These are phyloP conservation scores for Xylariaceae sp. DNA, from an alignment of 2,329 filamentous ascomycete species.

Conservation along the genomic window DNA sequence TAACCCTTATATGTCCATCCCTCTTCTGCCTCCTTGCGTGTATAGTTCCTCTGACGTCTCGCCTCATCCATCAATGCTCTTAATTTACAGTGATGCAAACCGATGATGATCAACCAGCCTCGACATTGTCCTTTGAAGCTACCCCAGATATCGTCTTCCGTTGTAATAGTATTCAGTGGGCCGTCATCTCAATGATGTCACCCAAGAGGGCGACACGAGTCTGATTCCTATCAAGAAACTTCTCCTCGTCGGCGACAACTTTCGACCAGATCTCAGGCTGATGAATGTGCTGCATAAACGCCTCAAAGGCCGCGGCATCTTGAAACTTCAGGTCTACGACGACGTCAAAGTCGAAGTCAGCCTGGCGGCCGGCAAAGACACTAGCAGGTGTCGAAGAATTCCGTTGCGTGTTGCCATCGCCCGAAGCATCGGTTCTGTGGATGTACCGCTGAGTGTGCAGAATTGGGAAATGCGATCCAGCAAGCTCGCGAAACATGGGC, in stretches of 20 bases:
- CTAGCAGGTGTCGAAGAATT: slow-evolving; percentile 1
- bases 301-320: neutral
- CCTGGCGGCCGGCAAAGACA: slow-evolving; percentile 1
- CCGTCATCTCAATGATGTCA: slow-evolving; percentile 6
- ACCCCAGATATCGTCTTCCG: too few species aligned
- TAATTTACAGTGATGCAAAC: too few species aligned
- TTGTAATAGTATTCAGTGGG: neutral
- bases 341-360: slow-evolving; percentile 20
- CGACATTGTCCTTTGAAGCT: too few species aligned
- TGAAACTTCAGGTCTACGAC: neutral
- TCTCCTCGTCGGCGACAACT: slow-evolving; percentile 8
- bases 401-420: neutral
- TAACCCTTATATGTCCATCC: too few species aligned
- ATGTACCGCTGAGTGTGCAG: slow-evolving; percentile 27
- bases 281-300: neutral
- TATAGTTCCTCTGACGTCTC: too few species aligned
- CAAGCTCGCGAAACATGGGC: slow-evolving; percentile 19
- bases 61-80: too few species aligned
- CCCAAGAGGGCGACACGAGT: slow-evolving; percentile 8
- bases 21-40: too few species aligned
- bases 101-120: too few species aligned
- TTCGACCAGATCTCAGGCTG: neutral
- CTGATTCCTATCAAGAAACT: slow-evolving; percentile 10
- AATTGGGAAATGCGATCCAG: slow-evolving; percentile 20
- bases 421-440: neutral